phyloP scores from a whole-genome alignment of 1,284 basidiomycete genomes.

The Athelia psychrophila region DNA sequence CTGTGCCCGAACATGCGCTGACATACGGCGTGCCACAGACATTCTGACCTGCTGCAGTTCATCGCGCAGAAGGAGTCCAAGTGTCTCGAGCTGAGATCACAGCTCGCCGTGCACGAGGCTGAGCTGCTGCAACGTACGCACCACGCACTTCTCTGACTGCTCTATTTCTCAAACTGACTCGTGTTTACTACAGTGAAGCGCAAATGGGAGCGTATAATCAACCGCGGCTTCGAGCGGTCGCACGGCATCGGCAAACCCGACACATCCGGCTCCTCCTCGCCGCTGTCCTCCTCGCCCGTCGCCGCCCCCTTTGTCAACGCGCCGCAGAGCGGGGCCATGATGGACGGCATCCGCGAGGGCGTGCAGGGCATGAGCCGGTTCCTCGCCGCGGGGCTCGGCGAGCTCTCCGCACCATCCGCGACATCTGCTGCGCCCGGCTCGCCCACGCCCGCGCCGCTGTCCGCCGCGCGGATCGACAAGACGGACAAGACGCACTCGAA shows the following conservation, averaged over 20 bases:
- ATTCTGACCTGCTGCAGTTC: slow-evolving; percentile 71
- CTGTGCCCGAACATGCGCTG: neutral
- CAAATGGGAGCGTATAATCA: slow-evolving; percentile 78
- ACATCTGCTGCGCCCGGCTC: slow-evolving; percentile 7
- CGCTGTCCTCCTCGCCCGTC: slow-evolving; percentile 3
- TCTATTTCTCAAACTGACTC: neutral
- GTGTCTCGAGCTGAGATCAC: slow-evolving; percentile 73
- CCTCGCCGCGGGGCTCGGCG: slow-evolving; percentile 38
- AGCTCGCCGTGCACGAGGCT: slow-evolving; percentile 64
- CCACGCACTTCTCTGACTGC: slow-evolving; percentile 7
- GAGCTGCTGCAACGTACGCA: slow-evolving; percentile 63
- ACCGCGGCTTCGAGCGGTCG: slow-evolving; percentile 49
- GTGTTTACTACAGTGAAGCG: slow-evolving; percentile 52
- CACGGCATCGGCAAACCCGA: neutral
- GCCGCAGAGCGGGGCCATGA: slow-evolving; percentile 28
- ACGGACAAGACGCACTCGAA: slow-evolving; percentile 10
- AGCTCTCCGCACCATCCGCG: slow-evolving; percentile 11
- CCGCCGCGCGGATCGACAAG: slow-evolving; percentile 12
- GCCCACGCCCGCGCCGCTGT: slow-evolving; percentile 4
- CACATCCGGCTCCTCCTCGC: slow-evolving; percentile 4
- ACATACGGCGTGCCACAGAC: slow-evolving; percentile 37
- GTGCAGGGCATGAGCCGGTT: slow-evolving; percentile 55
- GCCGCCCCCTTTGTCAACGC: slow-evolving; percentile 1
- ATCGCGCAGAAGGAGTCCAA: slow-evolving; percentile 83
- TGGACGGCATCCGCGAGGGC: slow-evolving; percentile 65